Conservation (phyloP, 768 basidiomycete species). For the Imleria badia region DNA sequence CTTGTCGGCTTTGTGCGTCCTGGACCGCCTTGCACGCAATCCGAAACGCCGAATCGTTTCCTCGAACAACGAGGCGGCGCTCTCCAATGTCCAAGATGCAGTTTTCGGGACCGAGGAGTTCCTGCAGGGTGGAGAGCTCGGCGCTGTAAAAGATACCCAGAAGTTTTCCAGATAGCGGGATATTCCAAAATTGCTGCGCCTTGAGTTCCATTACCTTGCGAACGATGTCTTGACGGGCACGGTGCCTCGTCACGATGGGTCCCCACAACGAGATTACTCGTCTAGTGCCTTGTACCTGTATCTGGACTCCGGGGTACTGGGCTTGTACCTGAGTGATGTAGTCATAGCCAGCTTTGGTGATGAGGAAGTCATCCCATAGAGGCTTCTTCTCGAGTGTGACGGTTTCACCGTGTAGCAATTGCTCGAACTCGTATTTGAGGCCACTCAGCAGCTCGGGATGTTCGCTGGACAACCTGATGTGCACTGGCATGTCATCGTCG, state of each 20-base stretch:
- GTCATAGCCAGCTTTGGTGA: slow-evolving; percentile 35
- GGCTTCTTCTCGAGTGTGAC: slow-evolving; percentile 49
- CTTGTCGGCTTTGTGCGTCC: slow-evolving; percentile 34
- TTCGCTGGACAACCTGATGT: slow-evolving; percentile 51
- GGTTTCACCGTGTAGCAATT: slow-evolving; percentile 60
- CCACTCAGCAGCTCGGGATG: slow-evolving; percentile 48
- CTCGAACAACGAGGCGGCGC: slow-evolving; percentile 53
- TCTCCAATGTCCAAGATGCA: slow-evolving; percentile 46
- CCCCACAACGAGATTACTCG: slow-evolving; percentile 59
- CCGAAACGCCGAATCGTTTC: slow-evolving; percentile 40
- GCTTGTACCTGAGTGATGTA: slow-evolving; percentile 49
- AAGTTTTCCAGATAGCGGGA: slow-evolving; percentile 48
- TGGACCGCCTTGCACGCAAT: slow-evolving; percentile 42
- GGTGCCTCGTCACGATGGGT: slow-evolving; percentile 37
- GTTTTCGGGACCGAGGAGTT: slow-evolving; percentile 56
- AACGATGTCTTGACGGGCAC: slow-evolving; percentile 46
- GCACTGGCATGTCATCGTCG: slow-evolving; percentile 22
- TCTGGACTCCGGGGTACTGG: slow-evolving; percentile 38
- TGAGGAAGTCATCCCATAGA: slow-evolving; percentile 69
- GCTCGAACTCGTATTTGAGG: slow-evolving; percentile 62
- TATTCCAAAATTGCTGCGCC: slow-evolving; percentile 39
- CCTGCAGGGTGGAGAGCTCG: slow-evolving; percentile 46
- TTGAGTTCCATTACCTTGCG: slow-evolving; percentile 45
- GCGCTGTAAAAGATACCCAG: slow-evolving; percentile 47
- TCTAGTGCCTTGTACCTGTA: slow-evolving; percentile 42